Base-by-base conservation (phyloP, 257 asterid genomes). In the Solanum bukasovii region DNA sequence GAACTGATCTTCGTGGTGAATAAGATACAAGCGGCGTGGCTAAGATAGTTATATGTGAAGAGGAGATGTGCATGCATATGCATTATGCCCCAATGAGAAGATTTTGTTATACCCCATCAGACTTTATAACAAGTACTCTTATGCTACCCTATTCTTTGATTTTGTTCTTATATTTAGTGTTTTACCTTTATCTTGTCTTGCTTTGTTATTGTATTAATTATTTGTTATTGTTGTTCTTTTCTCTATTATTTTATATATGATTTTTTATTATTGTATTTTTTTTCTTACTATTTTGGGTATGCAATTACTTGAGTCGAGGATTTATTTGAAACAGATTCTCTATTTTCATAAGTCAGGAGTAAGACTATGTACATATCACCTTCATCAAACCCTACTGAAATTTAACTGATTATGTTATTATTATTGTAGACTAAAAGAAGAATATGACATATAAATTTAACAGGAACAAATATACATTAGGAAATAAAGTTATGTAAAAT, bases 261-360 rank as follows among this genome's bases (percentile, higher is more conserved):
- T 25, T 67, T 1, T 67, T 67, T 1, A 67, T 6, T 25, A 67
- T 3, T 12, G 20, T 0, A 68, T 27, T 27, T 68, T 2, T 29
- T 68, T 68, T 12, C 4, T 27, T 68, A 27, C 0, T 27, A 3
- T 27, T 68, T 68, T 67, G 9, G 2, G 1, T 68, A 27, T 27
- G 2, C 3, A 13, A 6, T 13, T 68, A 68, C 37, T 67, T 68
- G 35, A 13, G 9, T 3, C 0, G 2, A 27, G 5, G 3, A 13
- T 68, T 0, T 13, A 13, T 13, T 5, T 6, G 18, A 68, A 68
- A 68, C 0, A 68, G 0, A 13, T 0, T 68, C 11, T 68, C 3
- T 27, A 12, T 6, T 2, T 68, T 13, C 12, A 6, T 1, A 70
- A 70, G 21, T 3, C 18, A 13, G 5, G 23, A 13, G 18, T 6